Evolutionary conservation across 2,329 filamentous ascomycete species (phyloP).

Genomic region (Tolypocladium nubicola): DNA sequence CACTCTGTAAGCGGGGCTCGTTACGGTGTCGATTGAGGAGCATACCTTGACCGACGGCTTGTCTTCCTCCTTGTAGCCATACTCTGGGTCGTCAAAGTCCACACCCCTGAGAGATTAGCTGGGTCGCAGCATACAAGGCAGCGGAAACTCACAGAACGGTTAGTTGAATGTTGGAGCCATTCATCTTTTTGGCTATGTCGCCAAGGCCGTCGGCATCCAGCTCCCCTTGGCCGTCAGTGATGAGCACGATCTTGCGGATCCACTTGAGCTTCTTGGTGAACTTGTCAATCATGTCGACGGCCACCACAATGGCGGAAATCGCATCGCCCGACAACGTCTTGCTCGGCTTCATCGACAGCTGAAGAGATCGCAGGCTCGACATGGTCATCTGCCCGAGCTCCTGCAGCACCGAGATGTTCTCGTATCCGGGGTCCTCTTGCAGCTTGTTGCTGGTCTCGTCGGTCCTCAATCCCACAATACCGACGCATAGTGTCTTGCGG

Average conservation of each 20-base stretch:
- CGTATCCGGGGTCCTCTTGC: conserved; percentile 60
- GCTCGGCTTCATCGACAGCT: conserved; percentile 55
- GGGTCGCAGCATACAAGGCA: neutral
- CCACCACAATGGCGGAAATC: conserved; percentile 78
- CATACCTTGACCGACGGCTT: conserved; percentile 63
- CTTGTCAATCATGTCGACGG: conserved; percentile 72
- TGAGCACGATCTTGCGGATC: conserved; percentile 67
- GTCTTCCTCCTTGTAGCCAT: conserved; percentile 83
- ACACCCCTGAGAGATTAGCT: conserved; percentile 52
- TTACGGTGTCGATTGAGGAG: too few relatives aligned
- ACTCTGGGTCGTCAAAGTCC: conserved; percentile 88
- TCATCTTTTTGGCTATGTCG: conserved; percentile 63
- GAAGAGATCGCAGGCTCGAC: conserved; percentile 56
- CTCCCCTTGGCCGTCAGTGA: conserved; percentile 68
- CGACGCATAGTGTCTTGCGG: conserved; percentile 56
- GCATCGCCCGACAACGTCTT: conserved; percentile 63
- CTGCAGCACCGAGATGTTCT: conserved; percentile 74
- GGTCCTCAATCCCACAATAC: conserved; percentile 77
- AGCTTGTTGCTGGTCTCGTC: conserved; percentile 64
- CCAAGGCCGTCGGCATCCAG: conserved; percentile 64
- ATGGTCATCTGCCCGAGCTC: conserved; percentile 50
- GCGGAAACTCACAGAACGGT: conserved; percentile 57
- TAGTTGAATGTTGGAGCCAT: conserved; percentile 66
- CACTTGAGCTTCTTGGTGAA: conserved; percentile 77
- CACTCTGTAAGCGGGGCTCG: neutral